phyloP scores from a whole-genome alignment of 768 basidiomycete species.

The Trametes coccinea region DNA sequence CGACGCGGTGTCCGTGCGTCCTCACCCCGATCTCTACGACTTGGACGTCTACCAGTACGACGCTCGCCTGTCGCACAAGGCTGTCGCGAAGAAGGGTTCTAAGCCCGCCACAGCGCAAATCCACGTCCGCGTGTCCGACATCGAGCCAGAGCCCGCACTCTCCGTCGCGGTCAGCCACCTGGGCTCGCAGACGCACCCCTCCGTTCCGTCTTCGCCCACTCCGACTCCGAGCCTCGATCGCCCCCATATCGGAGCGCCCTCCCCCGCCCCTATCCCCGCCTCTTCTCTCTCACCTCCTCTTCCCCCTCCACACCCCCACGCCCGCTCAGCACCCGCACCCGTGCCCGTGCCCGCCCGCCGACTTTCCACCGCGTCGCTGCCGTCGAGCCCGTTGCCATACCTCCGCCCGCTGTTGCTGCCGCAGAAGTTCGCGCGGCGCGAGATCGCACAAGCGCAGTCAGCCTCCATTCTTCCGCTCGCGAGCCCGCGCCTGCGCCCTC shows the following conservation, averaged over 20 bases:
- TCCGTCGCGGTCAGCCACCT: neutral
- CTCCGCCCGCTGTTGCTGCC: conserved; percentile 28
- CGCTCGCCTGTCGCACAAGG: neutral
- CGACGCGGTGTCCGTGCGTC: neutral
- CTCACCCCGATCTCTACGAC: conserved; percentile 15
- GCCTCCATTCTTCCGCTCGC: conserved; percentile 5
- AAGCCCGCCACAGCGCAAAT: conserved; percentile 2
- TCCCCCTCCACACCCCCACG: neutral
- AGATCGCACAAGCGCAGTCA: conserved; percentile 14
- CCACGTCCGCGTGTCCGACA: neutral
- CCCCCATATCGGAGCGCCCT: neutral
- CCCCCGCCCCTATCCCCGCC: neutral
- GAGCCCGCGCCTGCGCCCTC: conserved; percentile 13
- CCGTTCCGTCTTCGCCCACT: neutral
- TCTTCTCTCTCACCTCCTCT: neutral
- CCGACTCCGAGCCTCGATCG: conserved; percentile 7
- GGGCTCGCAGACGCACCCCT: neutral
- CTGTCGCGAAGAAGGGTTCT: neutral
- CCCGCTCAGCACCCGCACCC: neutral
- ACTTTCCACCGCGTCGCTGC: neutral
- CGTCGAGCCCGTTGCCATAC: neutral
- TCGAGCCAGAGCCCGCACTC: neutral
- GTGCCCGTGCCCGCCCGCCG: neutral
- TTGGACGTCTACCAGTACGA: conserved; percentile 5
- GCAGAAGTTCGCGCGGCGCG: conserved; percentile 24